Evolutionary conservation across 139 green algal species (phyloP).

Genomic region (Pleodorina starrii): DNA sequence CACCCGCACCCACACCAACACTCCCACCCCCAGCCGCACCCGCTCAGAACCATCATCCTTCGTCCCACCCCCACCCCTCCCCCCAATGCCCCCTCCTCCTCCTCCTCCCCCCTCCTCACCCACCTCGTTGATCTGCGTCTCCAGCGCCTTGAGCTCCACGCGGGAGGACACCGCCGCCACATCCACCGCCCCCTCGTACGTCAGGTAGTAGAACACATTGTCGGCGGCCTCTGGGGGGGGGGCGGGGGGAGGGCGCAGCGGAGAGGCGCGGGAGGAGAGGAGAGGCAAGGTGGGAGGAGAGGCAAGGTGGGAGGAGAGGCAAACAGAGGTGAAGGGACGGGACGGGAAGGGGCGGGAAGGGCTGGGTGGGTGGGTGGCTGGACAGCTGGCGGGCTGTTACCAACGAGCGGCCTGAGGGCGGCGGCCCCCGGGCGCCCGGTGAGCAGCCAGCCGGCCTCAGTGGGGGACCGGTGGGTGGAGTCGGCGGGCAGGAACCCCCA

Average conservation of each 20-base stretch:
- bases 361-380: too few relatives aligned
- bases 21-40: background rate
- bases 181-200: constrained; percentile 89
- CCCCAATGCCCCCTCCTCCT: background rate
- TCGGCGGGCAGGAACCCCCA: too few relatives aligned
- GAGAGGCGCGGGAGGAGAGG: too few relatives aligned
- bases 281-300: background rate
- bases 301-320: background rate
- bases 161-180: constrained; percentile 69
- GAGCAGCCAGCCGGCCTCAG: too few relatives aligned
- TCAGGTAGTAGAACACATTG: constrained; percentile 94
- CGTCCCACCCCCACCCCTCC: background rate
- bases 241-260: background rate
- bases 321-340: too few relatives aligned
- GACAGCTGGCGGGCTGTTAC: too few relatives aligned
- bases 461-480: too few relatives aligned
- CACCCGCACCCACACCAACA: background rate
- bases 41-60: background rate
- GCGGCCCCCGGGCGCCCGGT: too few relatives aligned
- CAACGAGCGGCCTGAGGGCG: too few relatives aligned
- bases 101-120: background rate
- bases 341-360: too few relatives aligned
- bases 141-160: constrained; percentile 76
- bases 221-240: constrained; percentile 74
- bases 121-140: constrained; percentile 92